Evolutionary conservation across 1,284 basidiomycete species (phyloP), one percentile per base, ranked within the genome.

Genomic region (Cutaneotrichosporon sp.): DNA sequence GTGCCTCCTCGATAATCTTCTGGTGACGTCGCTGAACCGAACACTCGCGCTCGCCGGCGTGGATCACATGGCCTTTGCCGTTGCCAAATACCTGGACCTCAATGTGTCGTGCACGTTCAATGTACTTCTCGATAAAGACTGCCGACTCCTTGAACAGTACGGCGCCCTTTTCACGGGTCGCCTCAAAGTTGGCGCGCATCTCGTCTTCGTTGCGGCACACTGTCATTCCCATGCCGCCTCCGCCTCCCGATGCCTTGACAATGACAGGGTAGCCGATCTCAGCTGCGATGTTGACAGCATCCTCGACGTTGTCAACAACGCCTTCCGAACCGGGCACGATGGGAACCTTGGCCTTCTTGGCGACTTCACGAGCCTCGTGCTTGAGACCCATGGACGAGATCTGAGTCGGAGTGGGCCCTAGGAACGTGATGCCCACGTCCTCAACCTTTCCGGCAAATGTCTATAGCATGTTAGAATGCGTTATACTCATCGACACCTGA

Each of bases 61-160:
- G 82, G 12, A 85, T 75, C 3, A 80, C 81, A 48, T 81, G 75
- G 4, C 75, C 72, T 5, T 67, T 45, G 0, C 83, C 84, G 64
- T 87, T 80, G 14, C 84, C 85, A 58, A 86, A 85, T 0, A 87
- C 78, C 79, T 87, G 84, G 1, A 87, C 78, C 68, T 87, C 84
- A 37, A 87, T 79, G 63, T 86, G 84, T 12, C 81, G 74, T 0
- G 81, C 80, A 9, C 76, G 70, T 1, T 77, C 71, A 52, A 82
- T 78, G 64, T 82, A 86, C 44, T 79, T 78, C 64, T 87, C 85
- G 16, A 86, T 62, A 59, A 86, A 84, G 22, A 86, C 69, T 0
- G 79, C 79, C 1, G 72, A 72, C 55, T 84, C 75, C 17, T 76
- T 75, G 68, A 85, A 86, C 3, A 84, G 65, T 0, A 44, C 9